Percentiles rank a stretch among this genome's conserved stretches.
phyloP scores from a whole-genome alignment of 2,329 filamentous ascomycete species.

The Cercospora sp. region DNA sequence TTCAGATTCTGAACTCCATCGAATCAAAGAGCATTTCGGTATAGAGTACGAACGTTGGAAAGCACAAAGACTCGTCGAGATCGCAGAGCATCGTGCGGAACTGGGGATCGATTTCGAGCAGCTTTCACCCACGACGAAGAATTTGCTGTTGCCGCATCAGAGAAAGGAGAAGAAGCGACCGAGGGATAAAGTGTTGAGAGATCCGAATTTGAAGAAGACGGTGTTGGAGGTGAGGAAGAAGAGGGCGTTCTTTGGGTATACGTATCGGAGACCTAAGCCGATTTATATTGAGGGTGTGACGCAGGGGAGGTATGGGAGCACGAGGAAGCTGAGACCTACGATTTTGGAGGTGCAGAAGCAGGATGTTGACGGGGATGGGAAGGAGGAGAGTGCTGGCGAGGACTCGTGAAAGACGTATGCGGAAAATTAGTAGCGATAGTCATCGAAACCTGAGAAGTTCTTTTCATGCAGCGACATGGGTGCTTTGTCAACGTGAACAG shows the following conservation, averaged over 20 bases:
- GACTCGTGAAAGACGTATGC: not conserved
- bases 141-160: not conserved
- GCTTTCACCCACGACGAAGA: not conserved
- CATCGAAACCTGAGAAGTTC: not conserved
- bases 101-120: slow-evolving; percentile 15
- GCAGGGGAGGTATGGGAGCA: slow-evolving; percentile 19
- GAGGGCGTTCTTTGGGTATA: slow-evolving; percentile 86
- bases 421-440: not conserved
- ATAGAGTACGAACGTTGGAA: slow-evolving; percentile 35
- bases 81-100: slow-evolving; percentile 28
- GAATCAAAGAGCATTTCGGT: slow-evolving; percentile 37
- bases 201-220: slow-evolving; percentile 62
- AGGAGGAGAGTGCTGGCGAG: not conserved
- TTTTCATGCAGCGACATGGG: not conserved
- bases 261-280: slow-evolving; percentile 60
- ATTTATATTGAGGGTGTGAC: slow-evolving; percentile 23
- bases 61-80: slow-evolving; percentile 29
- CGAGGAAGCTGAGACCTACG: slow-evolving; percentile 26
- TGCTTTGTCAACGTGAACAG: not conserved
- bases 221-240: slow-evolving; percentile 80
- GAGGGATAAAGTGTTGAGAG: slow-evolving; percentile 80
- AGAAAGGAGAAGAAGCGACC: slow-evolving; percentile 73
- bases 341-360: slow-evolving; percentile 27
- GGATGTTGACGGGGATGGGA: slow-evolving; percentile 9
- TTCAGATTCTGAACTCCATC: slow-evolving; percentile 33